Evolutionary conservation across 78 protist species (phyloP), one percentile per base, ranked within the genome.

Genomic region (Protostelium mycophagum): DNA sequence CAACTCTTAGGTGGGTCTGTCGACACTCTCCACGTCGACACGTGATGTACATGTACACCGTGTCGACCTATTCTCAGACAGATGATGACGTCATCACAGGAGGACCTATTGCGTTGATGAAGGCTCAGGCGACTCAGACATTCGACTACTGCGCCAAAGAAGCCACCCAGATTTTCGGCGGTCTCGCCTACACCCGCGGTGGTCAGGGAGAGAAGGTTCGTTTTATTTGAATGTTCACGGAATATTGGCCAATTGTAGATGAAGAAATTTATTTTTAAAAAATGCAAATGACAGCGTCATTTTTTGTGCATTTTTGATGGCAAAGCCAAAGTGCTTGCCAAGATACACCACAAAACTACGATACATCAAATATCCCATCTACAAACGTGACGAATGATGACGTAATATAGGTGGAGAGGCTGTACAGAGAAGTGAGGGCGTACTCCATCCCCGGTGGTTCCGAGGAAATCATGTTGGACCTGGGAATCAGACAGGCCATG

Each of bases 91-190:
- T n/a, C n/a, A n/a, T n/a, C n/a, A n/a, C n/a, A n/a, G n/a, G n/a
- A n/a, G 92, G 91, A 5, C 35, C 10, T 34, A 38, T 28, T 38
- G 93, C 96, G 1, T 90, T 94, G 87, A 73, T 88, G 63, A 94
- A 94, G 89, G 94, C 86, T 28, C 91, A 91, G 92, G 9, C 90
- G 83, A 94, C 94, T 35, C 28, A 84, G 85, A 86, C 90, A 0
- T 88, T 94, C 16, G 96, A 94, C 36, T 84, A 83, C 29, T 94
- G 93, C 88, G 94, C 96, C 36, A 25, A 93, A 1, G 93, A 91
- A 63, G 93, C 93, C 34, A 37, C 84, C 36, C 93, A 91, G 91
- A 73, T 91, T 10, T 91, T 91, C 16, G 96, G 96, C 28, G 96
- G 96, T 85, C 36, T 85, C 73, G 91, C 91, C 35, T 36, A 38